These are phyloP conservation scores for Globisporangium rhizosaccharum DNA, from an alignment of 352 stramenopile genomes.

Conservation along the genomic window DNA sequence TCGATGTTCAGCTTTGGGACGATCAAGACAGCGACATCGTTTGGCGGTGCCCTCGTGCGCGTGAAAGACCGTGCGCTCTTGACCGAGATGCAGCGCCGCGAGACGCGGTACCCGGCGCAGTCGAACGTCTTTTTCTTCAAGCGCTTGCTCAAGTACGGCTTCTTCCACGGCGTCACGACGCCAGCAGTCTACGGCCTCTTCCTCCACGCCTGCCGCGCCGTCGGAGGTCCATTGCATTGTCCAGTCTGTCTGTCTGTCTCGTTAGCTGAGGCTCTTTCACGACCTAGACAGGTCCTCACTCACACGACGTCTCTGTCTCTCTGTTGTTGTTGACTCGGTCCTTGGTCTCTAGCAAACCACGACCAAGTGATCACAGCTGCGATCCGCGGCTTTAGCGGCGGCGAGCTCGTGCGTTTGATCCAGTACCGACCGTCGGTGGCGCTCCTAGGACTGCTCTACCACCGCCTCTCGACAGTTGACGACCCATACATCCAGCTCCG, in stretches of 20 bases:
- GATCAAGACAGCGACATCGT: constrained; percentile 83
- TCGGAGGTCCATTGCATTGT: constrained; percentile 45
- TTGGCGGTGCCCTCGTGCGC: constrained; percentile 62
- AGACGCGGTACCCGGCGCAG: constrained; percentile 55
- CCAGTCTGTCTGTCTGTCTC: background rate
- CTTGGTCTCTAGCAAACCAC: constrained; percentile 38
- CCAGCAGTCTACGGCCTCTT: constrained; percentile 73
- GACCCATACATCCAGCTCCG: constrained; percentile 65
- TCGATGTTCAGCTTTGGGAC: constrained; percentile 88
- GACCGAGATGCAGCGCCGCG: constrained; percentile 60
- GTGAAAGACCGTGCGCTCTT: constrained; percentile 51
- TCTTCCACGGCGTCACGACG: constrained; percentile 62
- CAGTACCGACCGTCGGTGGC: constrained; percentile 74
- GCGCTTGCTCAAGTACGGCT: constrained; percentile 69
- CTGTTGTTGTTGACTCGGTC: background rate
- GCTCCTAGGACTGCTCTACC: constrained; percentile 62
- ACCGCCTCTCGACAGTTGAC: constrained; percentile 61
- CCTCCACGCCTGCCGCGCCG: constrained; percentile 46
- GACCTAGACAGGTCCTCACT: background rate
- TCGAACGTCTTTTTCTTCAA: constrained; percentile 75
- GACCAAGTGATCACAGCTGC: constrained; percentile 80
- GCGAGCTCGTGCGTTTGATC: constrained; percentile 72
- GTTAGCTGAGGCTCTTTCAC: background rate
- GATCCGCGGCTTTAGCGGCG: constrained; percentile 75
- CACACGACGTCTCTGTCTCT: background rate